Evolutionary conservation across 306 rosid species (phyloP), one percentile per base, ranked within the genome.

Genomic region (Quercus variabilis): DNA sequence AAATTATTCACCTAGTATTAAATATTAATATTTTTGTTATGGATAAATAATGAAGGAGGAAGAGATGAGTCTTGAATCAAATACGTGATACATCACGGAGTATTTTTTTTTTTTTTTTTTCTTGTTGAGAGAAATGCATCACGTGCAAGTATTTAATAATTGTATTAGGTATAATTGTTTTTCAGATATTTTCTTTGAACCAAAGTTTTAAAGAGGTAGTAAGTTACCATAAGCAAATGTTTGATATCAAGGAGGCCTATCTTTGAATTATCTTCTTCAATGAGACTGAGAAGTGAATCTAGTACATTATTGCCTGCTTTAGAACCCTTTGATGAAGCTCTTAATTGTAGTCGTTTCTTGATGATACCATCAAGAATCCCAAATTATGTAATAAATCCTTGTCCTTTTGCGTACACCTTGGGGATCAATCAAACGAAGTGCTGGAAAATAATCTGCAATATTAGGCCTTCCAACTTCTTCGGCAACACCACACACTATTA

Each of bases 381-480:
- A 3, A 78, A 1, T 69, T 0, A 3, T 41, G 41, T 33, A 38
- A 57, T 69, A 69, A 20, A 13, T 6, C 8, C 26, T 49, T 68
- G 41, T 20, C 56, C 76, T 69, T 10, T 14, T 12, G 13, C 70
- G 26, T 0, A 49, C 59, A 17, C 76, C 59, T 78, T 69, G 70
- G 19, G 69, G 81, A 7, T 69, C 81, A 41, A 78, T 1, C 1
- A 13, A 0, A 1, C 60, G 41, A 15, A 69, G 20, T 2, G 60
- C 23, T 3, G 81, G 81, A 6, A 84, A 84, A 65, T 76, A 31
- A 31, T 31, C 33, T 31, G 0, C 33, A 31, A 31, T 31, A 31
- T 79, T 83, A 0, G 83, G 83, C 35, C 23, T 83, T 2, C 78
- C 81, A 59, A 12, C 76, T 46, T 79, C 87, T 25, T 55, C 84